Conservation (phyloP, 257 asterid genomes). For the Osmanthus fragrans region DNA sequence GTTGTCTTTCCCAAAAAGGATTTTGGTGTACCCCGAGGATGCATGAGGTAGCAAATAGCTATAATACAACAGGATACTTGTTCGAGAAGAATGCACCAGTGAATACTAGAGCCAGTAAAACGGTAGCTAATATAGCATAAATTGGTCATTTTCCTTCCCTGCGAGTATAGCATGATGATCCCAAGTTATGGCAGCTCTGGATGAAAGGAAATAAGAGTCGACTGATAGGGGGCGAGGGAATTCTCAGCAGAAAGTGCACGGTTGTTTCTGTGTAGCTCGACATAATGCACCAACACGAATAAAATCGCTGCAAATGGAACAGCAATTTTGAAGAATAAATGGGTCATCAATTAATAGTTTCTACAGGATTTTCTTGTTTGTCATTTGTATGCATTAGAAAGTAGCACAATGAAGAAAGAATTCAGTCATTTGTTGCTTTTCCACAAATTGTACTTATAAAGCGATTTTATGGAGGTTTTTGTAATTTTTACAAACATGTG, state of each 20-base stretch:
- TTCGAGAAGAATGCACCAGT: neutral
- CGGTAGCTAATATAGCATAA: slow-evolving; percentile 19
- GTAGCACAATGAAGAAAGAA: neutral
- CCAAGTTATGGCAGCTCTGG: slow-evolving; percentile 13
- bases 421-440: neutral
- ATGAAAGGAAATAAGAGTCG: neutral
- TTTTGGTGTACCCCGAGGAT: slow-evolving; percentile 71
- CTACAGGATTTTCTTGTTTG: neutral
- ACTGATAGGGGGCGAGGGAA: neutral
- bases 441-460: neutral
- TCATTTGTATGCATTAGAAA: slow-evolving; percentile 5
- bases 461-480: neutral
- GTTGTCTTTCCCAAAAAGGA: slow-evolving; percentile 39
- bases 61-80: slow-evolving; percentile 14
- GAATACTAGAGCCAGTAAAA: neutral
- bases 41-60: slow-evolving; percentile 38
- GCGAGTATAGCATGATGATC: slow-evolving; percentile 16
- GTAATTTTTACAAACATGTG: neutral
- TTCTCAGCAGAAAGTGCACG: neutral
- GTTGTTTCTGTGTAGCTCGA: neutral
- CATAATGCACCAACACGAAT: neutral
- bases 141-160: slow-evolving; percentile 17
- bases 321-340: neutral
- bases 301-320: neutral
- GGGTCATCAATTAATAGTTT: slow-evolving; percentile 3